phyloP scores from a whole-genome alignment of 805 yeast genomes.

The Wickerhamomyces chaumierensis region DNA sequence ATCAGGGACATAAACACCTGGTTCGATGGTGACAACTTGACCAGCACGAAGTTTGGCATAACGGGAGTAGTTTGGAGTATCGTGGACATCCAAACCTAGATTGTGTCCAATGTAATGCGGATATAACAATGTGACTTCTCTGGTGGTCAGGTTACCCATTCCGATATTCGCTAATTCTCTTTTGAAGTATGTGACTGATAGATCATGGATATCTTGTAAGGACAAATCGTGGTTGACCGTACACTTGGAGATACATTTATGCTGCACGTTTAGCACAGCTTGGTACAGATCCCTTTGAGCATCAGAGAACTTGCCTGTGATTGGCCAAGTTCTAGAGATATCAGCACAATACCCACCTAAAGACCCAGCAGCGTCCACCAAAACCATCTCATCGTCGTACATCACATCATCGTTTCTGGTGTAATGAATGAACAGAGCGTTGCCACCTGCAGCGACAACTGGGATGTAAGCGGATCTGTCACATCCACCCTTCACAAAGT shows the following conservation, averaged over 20 bases:
- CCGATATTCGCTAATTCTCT: slow-evolving; percentile 67
- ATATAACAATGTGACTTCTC: slow-evolving; percentile 49
- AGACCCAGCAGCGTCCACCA: slow-evolving; percentile 92
- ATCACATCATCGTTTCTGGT: slow-evolving; percentile 83
- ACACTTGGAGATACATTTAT: slow-evolving; percentile 64
- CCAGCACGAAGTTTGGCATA: slow-evolving; percentile 42
- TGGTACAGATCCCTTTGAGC: slow-evolving; percentile 83
- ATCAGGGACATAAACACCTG: slow-evolving; percentile 85
- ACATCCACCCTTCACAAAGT: slow-evolving; percentile 80
- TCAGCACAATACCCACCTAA: slow-evolving; percentile 93
- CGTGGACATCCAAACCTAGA: slow-evolving; percentile 87
- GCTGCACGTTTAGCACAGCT: slow-evolving; percentile 78
- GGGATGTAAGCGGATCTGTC: slow-evolving; percentile 87
- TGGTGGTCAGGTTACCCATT: slow-evolving; percentile 35
- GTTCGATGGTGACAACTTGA: slow-evolving; percentile 90
- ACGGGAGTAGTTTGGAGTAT: slow-evolving; percentile 56
- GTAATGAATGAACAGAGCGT: slow-evolving; percentile 87
- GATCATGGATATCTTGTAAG: slow-evolving; percentile 64
- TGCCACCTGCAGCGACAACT: slow-evolving; percentile 89
- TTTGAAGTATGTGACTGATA: slow-evolving; percentile 48
- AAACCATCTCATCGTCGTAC: slow-evolving; percentile 67
- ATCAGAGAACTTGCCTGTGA: slow-evolving; percentile 55
- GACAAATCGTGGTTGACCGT: slow-evolving; percentile 40
- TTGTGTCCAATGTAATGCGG: slow-evolving; percentile 97
- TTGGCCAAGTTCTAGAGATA: slow-evolving; percentile 96